phyloP scores from a whole-genome alignment of 179 eudicot species.

The Gypsophila paniculata region DNA sequence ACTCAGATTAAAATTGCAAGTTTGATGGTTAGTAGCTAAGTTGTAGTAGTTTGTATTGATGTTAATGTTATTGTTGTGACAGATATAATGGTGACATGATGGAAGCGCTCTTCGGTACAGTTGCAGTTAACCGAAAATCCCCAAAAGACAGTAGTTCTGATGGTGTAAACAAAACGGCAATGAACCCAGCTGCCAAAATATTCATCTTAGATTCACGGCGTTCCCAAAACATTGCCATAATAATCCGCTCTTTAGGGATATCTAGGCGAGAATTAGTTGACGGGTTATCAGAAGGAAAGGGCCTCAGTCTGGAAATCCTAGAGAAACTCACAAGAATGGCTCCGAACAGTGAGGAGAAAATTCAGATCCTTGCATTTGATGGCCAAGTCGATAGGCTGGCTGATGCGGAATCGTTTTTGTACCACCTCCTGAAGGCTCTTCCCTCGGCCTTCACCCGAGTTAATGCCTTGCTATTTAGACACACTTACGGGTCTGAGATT shows the following conservation, averaged over 20 bases:
- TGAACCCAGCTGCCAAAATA: conserved; percentile 45
- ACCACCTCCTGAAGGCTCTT: conserved; percentile 56
- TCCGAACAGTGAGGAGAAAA: conserved; percentile 61
- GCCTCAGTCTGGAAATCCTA: conserved; percentile 54
- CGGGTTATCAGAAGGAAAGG: conserved; percentile 55
- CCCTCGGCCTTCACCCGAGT: conserved; percentile 71
- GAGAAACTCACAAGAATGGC: conserved; percentile 64
- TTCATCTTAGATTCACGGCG: conserved; percentile 66
- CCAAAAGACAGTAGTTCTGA: conserved; percentile 24
- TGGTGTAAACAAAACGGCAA: conserved; percentile 23
- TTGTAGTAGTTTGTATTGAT: too few species aligned
- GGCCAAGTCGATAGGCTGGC: conserved; percentile 65
- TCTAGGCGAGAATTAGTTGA: conserved; percentile 53
- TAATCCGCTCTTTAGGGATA: conserved; percentile 58
- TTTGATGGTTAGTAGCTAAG: not conserved
- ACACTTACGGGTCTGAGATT: conserved; percentile 54
- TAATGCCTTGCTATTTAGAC: conserved; percentile 62
- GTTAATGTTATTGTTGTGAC: conserved; percentile 1
- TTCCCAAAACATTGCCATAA: conserved; percentile 79
- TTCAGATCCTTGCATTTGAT: conserved; percentile 49
- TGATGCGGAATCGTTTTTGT: conserved; percentile 82
- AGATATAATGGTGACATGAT: conserved; percentile 86
- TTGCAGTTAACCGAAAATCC: conserved; percentile 56
- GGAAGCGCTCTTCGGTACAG: conserved; percentile 89
- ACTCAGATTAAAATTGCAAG: not conserved